phyloP scores from a whole-genome alignment of 371 early-diverging fungal species.

The Conidiobolus incongruus region DNA sequence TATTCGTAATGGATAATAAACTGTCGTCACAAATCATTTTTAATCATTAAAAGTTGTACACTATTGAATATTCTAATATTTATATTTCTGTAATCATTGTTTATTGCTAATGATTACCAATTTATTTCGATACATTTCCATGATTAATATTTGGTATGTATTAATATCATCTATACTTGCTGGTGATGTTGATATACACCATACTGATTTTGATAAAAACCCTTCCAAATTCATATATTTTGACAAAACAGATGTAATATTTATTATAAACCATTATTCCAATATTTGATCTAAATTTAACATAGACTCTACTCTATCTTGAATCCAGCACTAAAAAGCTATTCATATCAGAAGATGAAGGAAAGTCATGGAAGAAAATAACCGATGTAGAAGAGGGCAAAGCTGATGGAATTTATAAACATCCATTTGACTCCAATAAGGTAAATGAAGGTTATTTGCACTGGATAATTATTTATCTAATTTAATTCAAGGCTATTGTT shows the following conservation, averaged over 20 bases:
- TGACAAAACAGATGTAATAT: constrained; percentile 32
- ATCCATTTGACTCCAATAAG: constrained; percentile 3
- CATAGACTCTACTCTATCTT: constrained; percentile 27
- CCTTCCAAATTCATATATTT: constrained; percentile 38
- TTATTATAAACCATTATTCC: neutral
- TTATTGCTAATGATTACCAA: no score
- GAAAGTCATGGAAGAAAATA: constrained; percentile 31
- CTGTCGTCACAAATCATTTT: no score
- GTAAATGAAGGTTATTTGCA: neutral
- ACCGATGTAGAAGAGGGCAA: constrained; percentile 12
- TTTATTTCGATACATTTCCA: no score
- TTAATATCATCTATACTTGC: neutral
- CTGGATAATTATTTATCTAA: neutral
- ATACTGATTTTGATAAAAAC: constrained; percentile 16
- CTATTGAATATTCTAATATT: no score
- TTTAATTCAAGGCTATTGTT: constrained; percentile 27
- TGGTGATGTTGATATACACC: neutral
- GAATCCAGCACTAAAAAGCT: constrained; percentile 22
- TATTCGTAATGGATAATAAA: no score
- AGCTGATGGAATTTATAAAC: constrained; percentile 1
- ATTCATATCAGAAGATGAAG: constrained; percentile 38
- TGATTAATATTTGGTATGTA: no score
- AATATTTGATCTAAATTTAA: neutral
- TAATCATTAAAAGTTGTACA: no score
- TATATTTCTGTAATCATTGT: no score